These are phyloP conservation scores for Aspergillus spinulosporus DNA, from an alignment of 2,329 filamentous ascomycete species.

Conservation along the genomic window DNA sequence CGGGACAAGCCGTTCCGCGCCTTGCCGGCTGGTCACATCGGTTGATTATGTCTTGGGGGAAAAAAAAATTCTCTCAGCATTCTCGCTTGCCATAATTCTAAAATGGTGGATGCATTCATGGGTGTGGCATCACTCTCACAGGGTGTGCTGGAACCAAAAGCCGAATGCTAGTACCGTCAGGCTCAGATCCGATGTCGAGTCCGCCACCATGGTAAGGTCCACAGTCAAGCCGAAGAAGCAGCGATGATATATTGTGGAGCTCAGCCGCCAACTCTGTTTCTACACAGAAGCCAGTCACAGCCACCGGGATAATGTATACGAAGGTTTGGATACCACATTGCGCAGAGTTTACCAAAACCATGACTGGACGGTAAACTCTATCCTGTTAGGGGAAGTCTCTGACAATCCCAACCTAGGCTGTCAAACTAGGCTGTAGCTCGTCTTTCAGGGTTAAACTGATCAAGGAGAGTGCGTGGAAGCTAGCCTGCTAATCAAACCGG, in stretches of 20 bases:
- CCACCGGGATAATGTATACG: not conserved
- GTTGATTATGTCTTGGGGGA: not conserved
- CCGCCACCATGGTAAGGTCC: slow-evolving; percentile 28
- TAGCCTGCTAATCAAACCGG: slow-evolving; percentile 11
- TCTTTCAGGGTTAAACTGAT: slow-evolving; percentile 2
- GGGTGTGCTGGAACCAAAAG: slow-evolving; percentile 13
- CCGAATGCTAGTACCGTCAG: not conserved
- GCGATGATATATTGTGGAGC: slow-evolving; percentile 36
- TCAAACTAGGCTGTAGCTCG: too few species aligned
- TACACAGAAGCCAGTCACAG: not conserved
- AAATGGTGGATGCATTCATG: not conserved
- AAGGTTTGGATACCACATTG: not conserved
- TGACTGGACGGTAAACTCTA: not conserved
- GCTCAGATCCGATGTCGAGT: slow-evolving; percentile 11
- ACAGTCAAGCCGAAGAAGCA: slow-evolving; percentile 43
- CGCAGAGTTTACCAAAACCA: not conserved
- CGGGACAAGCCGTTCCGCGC: not conserved
- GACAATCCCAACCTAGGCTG: not conserved
- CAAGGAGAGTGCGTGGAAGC: slow-evolving; percentile 25
- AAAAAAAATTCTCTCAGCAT: not conserved
- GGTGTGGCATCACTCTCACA: not conserved
- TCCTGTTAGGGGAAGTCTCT: not conserved
- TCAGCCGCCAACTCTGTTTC: slow-evolving; percentile 21
- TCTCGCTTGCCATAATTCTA: not conserved
- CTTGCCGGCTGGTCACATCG: slow-evolving; percentile 5